phyloP scores from a whole-genome alignment of 1,284 basidiomycete genomes.

The Microstroma glucosiphilum region DNA sequence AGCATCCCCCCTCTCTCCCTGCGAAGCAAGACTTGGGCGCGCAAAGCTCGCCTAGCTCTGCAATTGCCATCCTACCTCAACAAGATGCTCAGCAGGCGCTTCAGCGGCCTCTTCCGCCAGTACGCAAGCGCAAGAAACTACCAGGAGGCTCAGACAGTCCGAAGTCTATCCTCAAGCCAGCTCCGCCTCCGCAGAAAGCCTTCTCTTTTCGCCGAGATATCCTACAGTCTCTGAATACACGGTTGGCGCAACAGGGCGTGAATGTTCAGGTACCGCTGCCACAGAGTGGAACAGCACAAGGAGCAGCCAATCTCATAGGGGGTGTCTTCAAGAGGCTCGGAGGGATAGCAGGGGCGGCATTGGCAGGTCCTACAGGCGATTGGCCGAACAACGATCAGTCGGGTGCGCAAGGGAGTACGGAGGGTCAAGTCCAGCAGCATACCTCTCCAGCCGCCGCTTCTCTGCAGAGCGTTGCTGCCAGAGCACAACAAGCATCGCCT shows the following conservation, averaged over 20 bases:
- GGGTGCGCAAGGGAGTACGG: neutral
- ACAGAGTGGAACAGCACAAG: slow-evolving; percentile 25
- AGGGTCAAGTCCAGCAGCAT: neutral
- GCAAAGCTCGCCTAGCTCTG: too few species aligned
- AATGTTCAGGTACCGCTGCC: slow-evolving; percentile 43
- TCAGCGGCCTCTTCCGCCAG: neutral
- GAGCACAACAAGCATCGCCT: neutral
- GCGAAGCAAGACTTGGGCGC: too few species aligned
- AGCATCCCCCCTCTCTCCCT: too few species aligned
- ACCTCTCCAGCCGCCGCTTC: neutral
- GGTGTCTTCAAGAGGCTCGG: slow-evolving; percentile 38
- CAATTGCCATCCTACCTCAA: too few species aligned
- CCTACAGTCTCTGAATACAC: slow-evolving; percentile 40
- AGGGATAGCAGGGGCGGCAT: slow-evolving; percentile 27
- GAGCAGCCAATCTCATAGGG: slow-evolving; percentile 31
- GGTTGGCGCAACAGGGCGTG: slow-evolving; percentile 47
- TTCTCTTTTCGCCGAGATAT: slow-evolving; percentile 44
- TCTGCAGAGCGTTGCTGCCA: neutral
- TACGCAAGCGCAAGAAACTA: neutral
- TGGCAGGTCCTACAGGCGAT: neutral
- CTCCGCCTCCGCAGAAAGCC: slow-evolving; percentile 33
- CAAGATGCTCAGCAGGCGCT: neutral
- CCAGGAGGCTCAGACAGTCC: neutral
- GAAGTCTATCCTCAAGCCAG: slow-evolving; percentile 34
- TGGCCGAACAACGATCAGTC: neutral